Conservation (phyloP, 1,284 basidiomycete genomes). For the Pyrrhoderma lamaoense region DNA sequence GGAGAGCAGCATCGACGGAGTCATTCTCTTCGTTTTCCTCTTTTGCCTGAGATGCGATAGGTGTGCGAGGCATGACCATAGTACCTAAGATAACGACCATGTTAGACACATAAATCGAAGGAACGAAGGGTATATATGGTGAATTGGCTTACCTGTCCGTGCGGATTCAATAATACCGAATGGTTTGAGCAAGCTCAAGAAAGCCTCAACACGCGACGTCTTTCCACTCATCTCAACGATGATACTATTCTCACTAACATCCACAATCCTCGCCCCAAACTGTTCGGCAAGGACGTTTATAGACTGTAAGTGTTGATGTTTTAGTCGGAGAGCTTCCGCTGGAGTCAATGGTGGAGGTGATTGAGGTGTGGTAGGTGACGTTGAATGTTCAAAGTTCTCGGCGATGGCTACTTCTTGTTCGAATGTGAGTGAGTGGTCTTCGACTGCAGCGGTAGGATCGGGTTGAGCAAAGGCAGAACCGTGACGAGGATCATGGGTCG, state of each 20-base stretch:
- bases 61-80: slow-evolving; percentile 96
- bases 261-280: slow-evolving; percentile 91
- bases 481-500: slow-evolving; percentile 67
- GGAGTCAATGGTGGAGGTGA: slow-evolving; percentile 51
- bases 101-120: slow-evolving; percentile 1
- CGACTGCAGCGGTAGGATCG: slow-evolving; percentile 21
- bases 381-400: slow-evolving; percentile 65
- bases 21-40: slow-evolving; percentile 51
- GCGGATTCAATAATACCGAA: slow-evolving; percentile 95
- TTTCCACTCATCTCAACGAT: slow-evolving; percentile 96
- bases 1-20: slow-evolving; percentile 74
- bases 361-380: slow-evolving; percentile 26
- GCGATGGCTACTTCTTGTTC: slow-evolving; percentile 66
- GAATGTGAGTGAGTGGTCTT: slow-evolving; percentile 40
- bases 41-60: slow-evolving; percentile 62
- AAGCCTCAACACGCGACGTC: slow-evolving; percentile 86
- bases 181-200: slow-evolving; percentile 86
- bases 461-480: slow-evolving; percentile 12
- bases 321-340: slow-evolving; percentile 80
- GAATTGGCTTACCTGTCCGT: slow-evolving; percentile 70
- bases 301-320: slow-evolving; percentile 85
- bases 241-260: slow-evolving; percentile 89
- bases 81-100: slow-evolving; percentile 47
- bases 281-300: slow-evolving; percentile 82
- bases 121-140: slow-evolving; percentile 7